Conservation (phyloP, 2,329 filamentous ascomycete species). For the Epichloe sp. region DNA sequence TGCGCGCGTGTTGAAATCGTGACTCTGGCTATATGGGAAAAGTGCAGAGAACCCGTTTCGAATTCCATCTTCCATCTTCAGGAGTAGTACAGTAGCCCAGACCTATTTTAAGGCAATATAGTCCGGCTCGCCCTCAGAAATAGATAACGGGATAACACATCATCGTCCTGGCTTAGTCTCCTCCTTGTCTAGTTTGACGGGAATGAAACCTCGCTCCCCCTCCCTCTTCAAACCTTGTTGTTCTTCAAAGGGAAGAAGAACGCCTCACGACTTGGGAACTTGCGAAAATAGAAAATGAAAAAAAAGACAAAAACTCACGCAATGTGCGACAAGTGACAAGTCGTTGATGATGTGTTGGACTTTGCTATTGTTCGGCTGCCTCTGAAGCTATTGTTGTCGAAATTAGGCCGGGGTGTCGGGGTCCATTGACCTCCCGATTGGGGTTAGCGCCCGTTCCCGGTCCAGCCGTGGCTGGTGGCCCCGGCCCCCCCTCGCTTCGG, state of each 20-base stretch:
- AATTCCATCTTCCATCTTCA: background rate
- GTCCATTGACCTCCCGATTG: constrained; percentile 14
- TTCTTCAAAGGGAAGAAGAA: background rate
- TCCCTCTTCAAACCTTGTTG: background rate
- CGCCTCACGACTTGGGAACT: background rate
- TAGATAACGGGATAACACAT: too few species aligned
- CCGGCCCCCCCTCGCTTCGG: too few species aligned
- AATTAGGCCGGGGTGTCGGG: constrained; percentile 9
- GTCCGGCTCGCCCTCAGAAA: background rate
- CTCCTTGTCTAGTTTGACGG: background rate
- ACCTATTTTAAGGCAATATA: background rate
- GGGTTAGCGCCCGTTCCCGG: constrained; percentile 17
- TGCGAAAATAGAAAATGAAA: too few species aligned
- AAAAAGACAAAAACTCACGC: too few species aligned
- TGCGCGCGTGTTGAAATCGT: too few species aligned
- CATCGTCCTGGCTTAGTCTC: background rate
- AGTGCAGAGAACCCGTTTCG: background rate
- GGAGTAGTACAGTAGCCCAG: background rate
- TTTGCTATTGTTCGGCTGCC: constrained; percentile 16
- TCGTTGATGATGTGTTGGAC: background rate
- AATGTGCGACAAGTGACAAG: background rate
- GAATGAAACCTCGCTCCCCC: background rate
- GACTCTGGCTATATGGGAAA: background rate
- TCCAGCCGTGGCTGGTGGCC: constrained; percentile 3
- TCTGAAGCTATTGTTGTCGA: constrained; percentile 20